phyloP scores from a whole-genome alignment of 108 stramenopile species.

The Stephanodiscus minutulus region DNA sequence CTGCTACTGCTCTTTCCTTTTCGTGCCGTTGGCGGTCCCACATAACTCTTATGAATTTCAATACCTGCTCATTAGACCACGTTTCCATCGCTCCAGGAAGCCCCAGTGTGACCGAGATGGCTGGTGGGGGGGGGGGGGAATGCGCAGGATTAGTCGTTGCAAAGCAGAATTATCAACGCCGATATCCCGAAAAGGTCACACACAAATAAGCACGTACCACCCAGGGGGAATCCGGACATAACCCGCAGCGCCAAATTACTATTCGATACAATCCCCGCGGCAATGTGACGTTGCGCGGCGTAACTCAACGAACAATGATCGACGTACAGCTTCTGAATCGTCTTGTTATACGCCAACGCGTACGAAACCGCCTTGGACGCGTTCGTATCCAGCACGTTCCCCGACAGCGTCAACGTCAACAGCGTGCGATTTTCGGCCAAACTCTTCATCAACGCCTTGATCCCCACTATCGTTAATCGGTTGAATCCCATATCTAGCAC shows the following conservation, averaged over 20 bases:
- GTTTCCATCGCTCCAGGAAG: constrained; percentile 71
- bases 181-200: not conserved
- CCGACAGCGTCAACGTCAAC: constrained; percentile 54
- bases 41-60: constrained; percentile 81
- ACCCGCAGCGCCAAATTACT: constrained; percentile 56
- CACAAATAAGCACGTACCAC: constrained; percentile 57
- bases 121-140: constrained; percentile 27
- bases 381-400: constrained; percentile 80
- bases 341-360: constrained; percentile 80
- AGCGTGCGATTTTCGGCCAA: constrained; percentile 72
- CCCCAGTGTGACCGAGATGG: constrained; percentile 75
- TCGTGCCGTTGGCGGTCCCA: constrained; percentile 64
- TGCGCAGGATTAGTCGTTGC: not conserved
- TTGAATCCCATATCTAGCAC: constrained; percentile 81
- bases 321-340: constrained; percentile 62
- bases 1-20: constrained; percentile 23
- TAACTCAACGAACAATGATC: constrained; percentile 79
- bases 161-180: not conserved
- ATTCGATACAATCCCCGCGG: constrained; percentile 85
- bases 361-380: constrained; percentile 83
- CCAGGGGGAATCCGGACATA: constrained; percentile 77
- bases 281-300: constrained; percentile 84
- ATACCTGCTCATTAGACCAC: constrained; percentile 81
- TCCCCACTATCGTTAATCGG: constrained; percentile 73
- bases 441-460: constrained; percentile 86